phyloP scores from a whole-genome alignment of 1,284 basidiomycete species.

The Hymenochaete sp. region DNA sequence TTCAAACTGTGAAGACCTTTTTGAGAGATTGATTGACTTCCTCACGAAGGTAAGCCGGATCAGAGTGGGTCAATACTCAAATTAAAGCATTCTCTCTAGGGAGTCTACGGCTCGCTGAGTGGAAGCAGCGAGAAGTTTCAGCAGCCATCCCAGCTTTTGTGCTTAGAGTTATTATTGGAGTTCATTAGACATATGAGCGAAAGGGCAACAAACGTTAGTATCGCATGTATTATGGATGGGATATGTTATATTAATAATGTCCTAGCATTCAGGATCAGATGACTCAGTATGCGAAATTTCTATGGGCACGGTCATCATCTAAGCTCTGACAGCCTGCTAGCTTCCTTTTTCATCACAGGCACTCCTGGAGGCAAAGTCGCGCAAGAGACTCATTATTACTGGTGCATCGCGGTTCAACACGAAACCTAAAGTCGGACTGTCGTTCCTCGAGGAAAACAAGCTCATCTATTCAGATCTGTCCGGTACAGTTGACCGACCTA shows the following conservation, averaged over 20 bases:
- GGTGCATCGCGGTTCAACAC: conserved; percentile 87
- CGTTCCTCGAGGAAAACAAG: conserved; percentile 82
- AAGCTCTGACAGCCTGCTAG: conserved; percentile 28
- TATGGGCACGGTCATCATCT: not conserved
- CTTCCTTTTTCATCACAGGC: conserved; percentile 45
- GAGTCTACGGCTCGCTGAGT: conserved; percentile 60
- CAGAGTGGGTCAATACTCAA: not conserved
- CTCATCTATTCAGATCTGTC: conserved; percentile 69
- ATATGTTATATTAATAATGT: conserved; percentile 1
- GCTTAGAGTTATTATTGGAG: conserved; percentile 80
- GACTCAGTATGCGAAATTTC: conserved; percentile 8
- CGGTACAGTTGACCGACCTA: conserved; percentile 44
- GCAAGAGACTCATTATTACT: conserved; percentile 79
- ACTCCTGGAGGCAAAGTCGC: conserved; percentile 69
- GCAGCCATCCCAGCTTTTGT: conserved; percentile 77
- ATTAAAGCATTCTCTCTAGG: conserved; percentile 35
- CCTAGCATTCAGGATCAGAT: conserved; percentile 15
- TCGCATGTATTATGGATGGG: conserved; percentile 5
- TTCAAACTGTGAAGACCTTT: conserved; percentile 92
- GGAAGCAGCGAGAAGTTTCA: conserved; percentile 64
- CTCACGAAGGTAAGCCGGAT: conserved; percentile 58
- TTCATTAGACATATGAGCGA: conserved; percentile 87
- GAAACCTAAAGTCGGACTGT: conserved; percentile 93
- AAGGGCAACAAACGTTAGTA: conserved; percentile 62
- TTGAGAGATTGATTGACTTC: conserved; percentile 87